Percentiles rank a stretch among this genome's conserved stretches.
phyloP scores from a whole-genome alignment of 768 basidiomycete genomes.

The Cubamyces lactineus region DNA sequence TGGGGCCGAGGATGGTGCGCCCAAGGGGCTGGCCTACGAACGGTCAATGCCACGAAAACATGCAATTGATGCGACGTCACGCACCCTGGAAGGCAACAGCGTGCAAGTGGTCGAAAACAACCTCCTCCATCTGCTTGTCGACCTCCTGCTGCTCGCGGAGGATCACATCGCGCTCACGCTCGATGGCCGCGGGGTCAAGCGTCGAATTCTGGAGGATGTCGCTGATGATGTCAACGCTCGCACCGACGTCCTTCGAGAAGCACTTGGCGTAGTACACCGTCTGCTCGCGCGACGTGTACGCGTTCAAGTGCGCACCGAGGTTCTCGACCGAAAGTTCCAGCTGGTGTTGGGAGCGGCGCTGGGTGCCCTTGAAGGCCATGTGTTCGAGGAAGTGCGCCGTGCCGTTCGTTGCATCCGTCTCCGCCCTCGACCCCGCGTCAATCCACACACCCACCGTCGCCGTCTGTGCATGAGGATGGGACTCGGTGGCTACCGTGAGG shows the following conservation, averaged over 20 bases:
- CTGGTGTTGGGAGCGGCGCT: slow-evolving; percentile 81
- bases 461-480: slow-evolving; percentile 88
- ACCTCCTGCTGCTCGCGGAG: slow-evolving; percentile 98
- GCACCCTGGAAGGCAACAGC: slow-evolving; percentile 94
- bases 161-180: slow-evolving; percentile 96
- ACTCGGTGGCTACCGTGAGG: slow-evolving; percentile 91
- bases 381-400: slow-evolving; percentile 99
- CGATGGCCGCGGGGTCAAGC: slow-evolving; percentile 83
- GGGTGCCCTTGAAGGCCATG: slow-evolving; percentile 98
- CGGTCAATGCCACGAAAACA: background rate
- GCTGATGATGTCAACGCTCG: slow-evolving; percentile 93
- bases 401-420: slow-evolving; percentile 93
- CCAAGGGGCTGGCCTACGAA: slow-evolving; percentile 87
- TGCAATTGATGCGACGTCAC: slow-evolving; percentile 31
- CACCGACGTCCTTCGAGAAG: slow-evolving; percentile 92
- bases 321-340: slow-evolving; percentile 98
- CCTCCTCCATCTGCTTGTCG: slow-evolving; percentile 97
- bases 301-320: slow-evolving; percentile 95
- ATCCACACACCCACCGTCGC: slow-evolving; percentile 99
- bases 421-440: slow-evolving; percentile 95
- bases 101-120: slow-evolving; percentile 98
- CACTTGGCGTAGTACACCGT: slow-evolving; percentile 99
- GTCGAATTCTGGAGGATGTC: slow-evolving; percentile 98
- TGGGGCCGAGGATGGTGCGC: slow-evolving; percentile 96
- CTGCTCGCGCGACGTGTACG: slow-evolving; percentile 98